Evolutionary conservation across 345 rosid genomes (phyloP).

Genomic region (Rhodamnia rubescens): DNA sequence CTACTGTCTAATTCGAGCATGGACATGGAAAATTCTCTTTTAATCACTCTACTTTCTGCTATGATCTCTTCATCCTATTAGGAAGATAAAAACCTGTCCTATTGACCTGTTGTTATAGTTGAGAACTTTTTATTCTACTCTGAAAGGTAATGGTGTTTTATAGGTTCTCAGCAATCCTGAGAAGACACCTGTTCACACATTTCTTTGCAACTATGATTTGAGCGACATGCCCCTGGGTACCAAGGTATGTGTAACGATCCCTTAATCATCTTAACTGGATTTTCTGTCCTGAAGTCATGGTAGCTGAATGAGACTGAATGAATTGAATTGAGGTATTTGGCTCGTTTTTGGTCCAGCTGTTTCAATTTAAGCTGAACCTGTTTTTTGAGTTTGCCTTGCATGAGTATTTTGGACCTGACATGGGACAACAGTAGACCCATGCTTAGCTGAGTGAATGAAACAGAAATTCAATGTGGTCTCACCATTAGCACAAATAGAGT

Average conservation of each 20-base stretch:
- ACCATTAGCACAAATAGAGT: neutral
- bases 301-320: neutral
- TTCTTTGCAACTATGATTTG: slow-evolving; percentile 91
- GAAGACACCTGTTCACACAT: slow-evolving; percentile 92
- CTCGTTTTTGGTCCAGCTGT: neutral
- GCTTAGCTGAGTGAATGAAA: neutral
- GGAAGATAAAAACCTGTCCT: neutral
- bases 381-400: neutral
- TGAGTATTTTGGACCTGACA: neutral
- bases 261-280: neutral
- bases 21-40: neutral
- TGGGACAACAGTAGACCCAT: neutral
- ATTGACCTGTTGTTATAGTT: neutral
- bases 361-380: neutral
- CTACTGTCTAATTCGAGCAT: neutral
- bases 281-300: neutral
- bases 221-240: slow-evolving; percentile 93
- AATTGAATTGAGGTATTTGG: neutral
- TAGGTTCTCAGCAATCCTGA: slow-evolving; percentile 99
- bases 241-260: slow-evolving; percentile 25
- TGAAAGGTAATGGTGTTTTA: slow-evolving; percentile 1
- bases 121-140: slow-evolving; percentile 4
- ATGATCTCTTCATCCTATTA: neutral
- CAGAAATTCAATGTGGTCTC: neutral
- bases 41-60: neutral